Evolutionary conservation across 2,329 filamentous ascomycete species (phyloP).

Genomic region (Neofusicoccum kwambonambiense): DNA sequence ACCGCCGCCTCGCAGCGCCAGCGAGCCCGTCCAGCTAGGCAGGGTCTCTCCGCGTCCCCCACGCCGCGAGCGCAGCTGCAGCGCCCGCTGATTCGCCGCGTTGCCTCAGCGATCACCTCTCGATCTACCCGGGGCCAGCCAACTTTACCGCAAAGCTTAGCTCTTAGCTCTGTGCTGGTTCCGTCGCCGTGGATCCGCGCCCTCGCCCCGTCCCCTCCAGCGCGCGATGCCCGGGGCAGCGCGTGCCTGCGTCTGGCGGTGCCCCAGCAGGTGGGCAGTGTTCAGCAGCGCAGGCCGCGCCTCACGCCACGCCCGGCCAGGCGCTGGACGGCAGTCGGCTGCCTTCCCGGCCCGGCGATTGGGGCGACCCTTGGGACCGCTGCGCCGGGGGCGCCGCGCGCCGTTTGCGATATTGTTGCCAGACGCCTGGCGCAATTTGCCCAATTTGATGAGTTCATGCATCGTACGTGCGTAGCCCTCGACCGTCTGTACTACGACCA

Average conservation of each 20-base stretch:
- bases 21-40: background rate
- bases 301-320: background rate
- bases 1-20: background rate
- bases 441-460: conserved; percentile 15
- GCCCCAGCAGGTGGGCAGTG: background rate
- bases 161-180: background rate
- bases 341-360: conserved; percentile 1
- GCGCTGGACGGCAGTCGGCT: background rate
- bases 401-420: conserved; percentile 12
- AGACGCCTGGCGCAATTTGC: conserved; percentile 13
- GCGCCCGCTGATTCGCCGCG: conserved; percentile 3
- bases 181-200: conserved; percentile 7
- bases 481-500: background rate
- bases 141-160: conserved; percentile 13
- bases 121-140: conserved; percentile 11
- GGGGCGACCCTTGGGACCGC: background rate
- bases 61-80: background rate
- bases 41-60: background rate
- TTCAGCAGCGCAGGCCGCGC: background rate
- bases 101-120: conserved; percentile 4
- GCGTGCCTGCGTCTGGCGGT: conserved; percentile 9
- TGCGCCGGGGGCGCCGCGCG: background rate
- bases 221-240: background rate
- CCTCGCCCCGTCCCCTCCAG: background rate
- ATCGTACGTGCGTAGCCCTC: conserved; percentile 14